Percentiles rank a stretch among this genome's conserved stretches.
Conservation (phyloP, 2,329 filamentous ascomycete genomes). For the Cladophialophora psammophila region DNA sequence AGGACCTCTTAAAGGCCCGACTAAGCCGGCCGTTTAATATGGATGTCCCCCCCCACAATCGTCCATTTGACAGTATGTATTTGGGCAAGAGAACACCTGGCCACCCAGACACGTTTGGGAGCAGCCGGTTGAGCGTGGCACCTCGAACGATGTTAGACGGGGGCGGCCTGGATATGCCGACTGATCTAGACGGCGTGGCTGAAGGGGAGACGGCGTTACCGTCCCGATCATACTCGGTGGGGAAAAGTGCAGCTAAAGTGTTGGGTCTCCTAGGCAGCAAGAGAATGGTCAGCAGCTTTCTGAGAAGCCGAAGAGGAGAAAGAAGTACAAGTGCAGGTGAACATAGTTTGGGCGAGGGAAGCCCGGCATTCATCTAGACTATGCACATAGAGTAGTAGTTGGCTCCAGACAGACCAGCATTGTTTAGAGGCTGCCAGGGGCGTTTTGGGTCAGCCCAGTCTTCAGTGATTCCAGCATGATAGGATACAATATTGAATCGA, state of each 20-base stretch:
- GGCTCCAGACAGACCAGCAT: conserved; percentile 12
- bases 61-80: conserved; percentile 40
- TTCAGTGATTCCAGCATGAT: neutral
- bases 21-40: conserved; percentile 40
- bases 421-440: neutral
- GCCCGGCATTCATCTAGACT: conserved; percentile 29
- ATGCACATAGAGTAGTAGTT: conserved; percentile 2
- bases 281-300: conserved; percentile 42
- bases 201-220: conserved; percentile 21
- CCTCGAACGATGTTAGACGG: conserved; percentile 15
- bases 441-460: neutral
- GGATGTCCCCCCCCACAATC: conserved; percentile 38
- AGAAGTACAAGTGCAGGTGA: conserved; percentile 24
- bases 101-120: conserved; percentile 32
- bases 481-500: neutral
- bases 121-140: conserved; percentile 35
- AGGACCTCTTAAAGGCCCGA: conserved; percentile 34
- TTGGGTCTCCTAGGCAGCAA: conserved; percentile 32
- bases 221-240: conserved; percentile 19
- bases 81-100: conserved; percentile 38
- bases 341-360: conserved; percentile 16
- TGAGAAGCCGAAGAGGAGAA: conserved; percentile 35
- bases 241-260: conserved; percentile 30
- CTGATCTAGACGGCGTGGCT: neutral
- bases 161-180: conserved; percentile 16